Evolutionary conservation across 257 asterid genomes (phyloP).

Genomic region (Knoxia roxburghii): DNA sequence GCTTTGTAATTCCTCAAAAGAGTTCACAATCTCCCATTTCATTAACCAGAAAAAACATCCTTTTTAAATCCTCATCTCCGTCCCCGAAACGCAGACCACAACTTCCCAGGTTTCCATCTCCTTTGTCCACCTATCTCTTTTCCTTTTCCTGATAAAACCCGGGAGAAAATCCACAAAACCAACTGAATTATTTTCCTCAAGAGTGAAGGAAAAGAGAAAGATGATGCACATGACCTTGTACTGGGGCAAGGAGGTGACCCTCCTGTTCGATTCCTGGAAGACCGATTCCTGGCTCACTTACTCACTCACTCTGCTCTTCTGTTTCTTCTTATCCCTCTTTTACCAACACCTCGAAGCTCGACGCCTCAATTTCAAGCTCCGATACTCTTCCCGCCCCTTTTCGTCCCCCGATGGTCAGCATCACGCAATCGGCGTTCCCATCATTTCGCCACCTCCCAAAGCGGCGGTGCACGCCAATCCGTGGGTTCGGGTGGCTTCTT

Average conservation of each 20-base stretch:
- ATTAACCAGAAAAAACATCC: no score
- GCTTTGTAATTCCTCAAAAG: conserved; percentile 1
- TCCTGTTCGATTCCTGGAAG: conserved; percentile 30
- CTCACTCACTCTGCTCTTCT: conserved; percentile 23
- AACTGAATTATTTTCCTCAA: neutral
- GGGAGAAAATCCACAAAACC: neutral
- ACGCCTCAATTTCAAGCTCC: conserved; percentile 21
- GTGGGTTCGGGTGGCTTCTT: conserved; percentile 17
- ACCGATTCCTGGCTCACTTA: conserved; percentile 31
- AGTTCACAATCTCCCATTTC: neutral
- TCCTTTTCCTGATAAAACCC: no score
- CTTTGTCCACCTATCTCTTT: no score
- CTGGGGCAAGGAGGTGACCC: conserved; percentile 30
- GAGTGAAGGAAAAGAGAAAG: neutral
- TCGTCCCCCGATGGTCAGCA: neutral
- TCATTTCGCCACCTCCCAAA: conserved; percentile 8
- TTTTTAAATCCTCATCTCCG: no score
- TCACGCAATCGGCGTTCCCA: neutral
- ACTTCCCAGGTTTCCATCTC: no score
- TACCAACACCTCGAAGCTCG: conserved; percentile 30
- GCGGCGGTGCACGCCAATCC: neutral
- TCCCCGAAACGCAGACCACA: no score
- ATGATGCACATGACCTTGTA: conserved; percentile 37
- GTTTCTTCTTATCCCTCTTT: conserved; percentile 29
- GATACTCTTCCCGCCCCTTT: neutral